These are phyloP conservation scores for Coelastrella sp. DNA, from an alignment of 139 green algal genomes.

Conservation along the genomic window DNA sequence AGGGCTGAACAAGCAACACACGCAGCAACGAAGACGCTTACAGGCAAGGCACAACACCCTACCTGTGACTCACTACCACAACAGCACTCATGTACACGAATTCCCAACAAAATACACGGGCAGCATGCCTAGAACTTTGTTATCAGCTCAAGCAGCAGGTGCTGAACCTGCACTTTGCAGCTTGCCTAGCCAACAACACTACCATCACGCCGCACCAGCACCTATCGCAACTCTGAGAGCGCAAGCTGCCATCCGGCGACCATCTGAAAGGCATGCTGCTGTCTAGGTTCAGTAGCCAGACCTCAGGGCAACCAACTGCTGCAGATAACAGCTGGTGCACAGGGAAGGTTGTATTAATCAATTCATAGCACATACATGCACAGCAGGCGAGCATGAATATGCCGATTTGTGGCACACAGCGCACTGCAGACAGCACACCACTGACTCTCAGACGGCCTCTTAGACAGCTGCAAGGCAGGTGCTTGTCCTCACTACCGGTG, in stretches of 20 bases:
- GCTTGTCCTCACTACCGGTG: too few relatives aligned
- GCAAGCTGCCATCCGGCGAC: background rate
- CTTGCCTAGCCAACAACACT: background rate
- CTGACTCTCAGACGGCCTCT: too few relatives aligned
- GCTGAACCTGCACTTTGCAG: background rate
- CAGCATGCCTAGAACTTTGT: background rate
- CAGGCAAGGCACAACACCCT: constrained; percentile 1
- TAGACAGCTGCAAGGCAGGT: too few relatives aligned
- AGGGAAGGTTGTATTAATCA: too few relatives aligned
- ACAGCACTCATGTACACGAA: background rate
- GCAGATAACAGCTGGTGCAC: too few relatives aligned
- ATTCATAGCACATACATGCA: too few relatives aligned
- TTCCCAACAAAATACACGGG: too few relatives aligned
- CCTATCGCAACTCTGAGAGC: background rate
- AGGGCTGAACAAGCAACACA: background rate
- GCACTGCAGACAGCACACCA: too few relatives aligned
- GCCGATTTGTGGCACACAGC: too few relatives aligned
- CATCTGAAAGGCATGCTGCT: background rate
- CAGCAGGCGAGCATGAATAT: too few relatives aligned
- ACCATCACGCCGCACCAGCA: background rate
- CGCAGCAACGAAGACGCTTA: background rate
- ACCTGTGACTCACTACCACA: background rate
- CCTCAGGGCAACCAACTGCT: too few relatives aligned
- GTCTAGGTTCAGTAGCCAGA: too few relatives aligned
- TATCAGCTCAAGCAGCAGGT: background rate